A percentile compares a stretch with the other conserved stretches of the same genome.
phyloP scores from a whole-genome alignment of 2,329 filamentous ascomycete species.

The Sclerotinia subarctica region DNA sequence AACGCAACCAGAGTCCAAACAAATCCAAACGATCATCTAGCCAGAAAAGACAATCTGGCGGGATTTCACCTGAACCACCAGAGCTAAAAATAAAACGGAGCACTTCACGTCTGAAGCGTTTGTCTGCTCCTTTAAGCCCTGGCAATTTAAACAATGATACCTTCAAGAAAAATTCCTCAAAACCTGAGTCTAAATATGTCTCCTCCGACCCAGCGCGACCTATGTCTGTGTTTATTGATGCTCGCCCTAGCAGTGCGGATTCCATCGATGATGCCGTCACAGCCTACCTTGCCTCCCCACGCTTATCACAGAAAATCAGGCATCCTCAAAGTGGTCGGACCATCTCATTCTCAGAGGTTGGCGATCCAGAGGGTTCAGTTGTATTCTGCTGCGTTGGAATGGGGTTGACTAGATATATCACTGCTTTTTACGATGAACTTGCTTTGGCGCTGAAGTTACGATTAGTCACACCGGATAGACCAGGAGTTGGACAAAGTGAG shows the following conservation, averaged over 20 bases:
- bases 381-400: conserved; percentile 98
- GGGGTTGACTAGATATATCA: conserved; percentile 93
- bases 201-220: conserved; percentile 33
- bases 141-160: conserved; percentile 31
- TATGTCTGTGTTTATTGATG: conserved; percentile 50
- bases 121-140: conserved; percentile 49
- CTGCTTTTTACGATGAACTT: conserved; percentile 94
- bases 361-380: conserved; percentile 84
- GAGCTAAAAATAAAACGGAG: conserved; percentile 52
- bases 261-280: conserved; percentile 87
- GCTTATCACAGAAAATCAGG: conserved; percentile 81
- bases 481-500: conserved; percentile 90
- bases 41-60: conserved; percentile 46
- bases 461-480: conserved; percentile 89
- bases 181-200: conserved; percentile 33
- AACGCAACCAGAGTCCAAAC: conserved; percentile 42
- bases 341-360: conserved; percentile 96
- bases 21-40: conserved; percentile 29
- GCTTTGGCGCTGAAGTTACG: conserved; percentile 83
- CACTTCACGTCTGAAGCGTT: conserved; percentile 56
- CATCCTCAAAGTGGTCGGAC: conserved; percentile 82
- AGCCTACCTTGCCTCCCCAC: conserved; percentile 76
- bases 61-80: conserved; percentile 47
- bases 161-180: conserved; percentile 43
- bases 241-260: conserved; percentile 74